These are phyloP conservation scores for Fusarium avenaceum DNA, from an alignment of 2,329 filamentous ascomycete species.

Conservation along the genomic window DNA sequence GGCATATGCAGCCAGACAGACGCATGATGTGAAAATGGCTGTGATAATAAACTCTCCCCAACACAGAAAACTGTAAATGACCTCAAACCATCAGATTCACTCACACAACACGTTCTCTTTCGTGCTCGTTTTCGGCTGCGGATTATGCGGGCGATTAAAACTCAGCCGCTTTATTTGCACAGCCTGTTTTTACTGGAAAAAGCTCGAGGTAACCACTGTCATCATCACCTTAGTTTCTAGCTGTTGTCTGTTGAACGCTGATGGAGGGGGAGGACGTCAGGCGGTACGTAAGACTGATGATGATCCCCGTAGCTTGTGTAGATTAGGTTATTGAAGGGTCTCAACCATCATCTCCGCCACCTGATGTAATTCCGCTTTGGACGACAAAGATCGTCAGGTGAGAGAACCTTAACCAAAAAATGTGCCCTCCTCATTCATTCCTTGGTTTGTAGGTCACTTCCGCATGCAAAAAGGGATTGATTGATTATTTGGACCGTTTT, in stretches of 20 bases:
- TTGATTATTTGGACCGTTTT: slow-evolving; percentile 16
- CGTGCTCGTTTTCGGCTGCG: slow-evolving; percentile 23
- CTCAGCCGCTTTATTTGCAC: slow-evolving; percentile 21
- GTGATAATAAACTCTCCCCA: too few relatives aligned
- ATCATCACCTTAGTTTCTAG: background rate
- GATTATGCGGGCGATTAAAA: slow-evolving; percentile 8
- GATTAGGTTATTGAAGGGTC: slow-evolving; percentile 19
- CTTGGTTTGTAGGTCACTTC: slow-evolving; percentile 7
- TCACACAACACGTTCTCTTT: slow-evolving; percentile 13
- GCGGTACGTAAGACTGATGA: slow-evolving; percentile 18
- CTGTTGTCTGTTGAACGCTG: background rate
- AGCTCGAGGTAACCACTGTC: background rate
- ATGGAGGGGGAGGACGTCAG: slow-evolving; percentile 20
- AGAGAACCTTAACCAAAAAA: slow-evolving; percentile 7
- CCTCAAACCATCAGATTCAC: slow-evolving; percentile 14
- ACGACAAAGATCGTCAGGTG: slow-evolving; percentile 10
- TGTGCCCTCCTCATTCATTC: slow-evolving; percentile 3
- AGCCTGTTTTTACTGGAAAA: slow-evolving; percentile 9
- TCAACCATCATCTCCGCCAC: slow-evolving; percentile 39
- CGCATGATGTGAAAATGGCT: slow-evolving; percentile 7
- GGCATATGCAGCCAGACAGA: slow-evolving; percentile 3
- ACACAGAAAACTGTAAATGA: background rate
- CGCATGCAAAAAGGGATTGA: slow-evolving; percentile 28
- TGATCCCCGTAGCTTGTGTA: background rate
- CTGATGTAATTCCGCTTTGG: slow-evolving; percentile 42